Base-by-base conservation (phyloP, 768 basidiomycete genomes). In the Psilocybe subaeruginosa region DNA sequence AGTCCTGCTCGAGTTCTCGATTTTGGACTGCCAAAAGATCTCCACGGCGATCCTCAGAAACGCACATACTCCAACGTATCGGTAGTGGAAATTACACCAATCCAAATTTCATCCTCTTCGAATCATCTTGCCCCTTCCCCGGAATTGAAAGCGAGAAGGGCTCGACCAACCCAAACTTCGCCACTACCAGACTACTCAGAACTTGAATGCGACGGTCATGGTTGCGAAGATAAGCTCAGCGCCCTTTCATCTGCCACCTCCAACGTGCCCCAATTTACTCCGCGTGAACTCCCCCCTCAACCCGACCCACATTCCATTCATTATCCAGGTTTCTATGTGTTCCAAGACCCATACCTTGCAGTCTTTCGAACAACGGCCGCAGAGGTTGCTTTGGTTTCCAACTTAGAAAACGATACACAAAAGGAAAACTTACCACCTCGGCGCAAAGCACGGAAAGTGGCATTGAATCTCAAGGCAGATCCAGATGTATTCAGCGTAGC, bases 271-370 rank as follows among this genome's bases (percentile, higher is more conserved):
- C 68, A 71, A 17, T 64, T 70, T 53, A 66, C 71, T 55, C 75
- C 71, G 41, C 81, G 77, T 59, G 76, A 76, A 56, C 73, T 78
- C 17, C 80, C 78, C 23, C 77, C 78, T 30, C 76, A 73, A 16
- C 68, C 75, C 30, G 80, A 88, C 68, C 81, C 80, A 1, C 78
- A 81, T 48, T 88, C 87, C 14, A 76, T 81, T 41, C 89, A 90
- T 65, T 89, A 88, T 69, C 89, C 89, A 11, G 88, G 89, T 14
- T 90, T 90, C 65, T 72, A 75, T 41, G 80, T 89, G 47, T 80
- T 82, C 66, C 81, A 75, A 66, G 88, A 90, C 64, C 65, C 76
- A n/a, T 69, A 76, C 53, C 58, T 70, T 41, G 48, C 70, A n/a
- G 57, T 69, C 29, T 70, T 63, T 39, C 45, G 61, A 11, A 16